These are phyloP conservation scores for Auricularia cornea DNA, from an alignment of 768 basidiomycete species.

Conservation along the genomic window DNA sequence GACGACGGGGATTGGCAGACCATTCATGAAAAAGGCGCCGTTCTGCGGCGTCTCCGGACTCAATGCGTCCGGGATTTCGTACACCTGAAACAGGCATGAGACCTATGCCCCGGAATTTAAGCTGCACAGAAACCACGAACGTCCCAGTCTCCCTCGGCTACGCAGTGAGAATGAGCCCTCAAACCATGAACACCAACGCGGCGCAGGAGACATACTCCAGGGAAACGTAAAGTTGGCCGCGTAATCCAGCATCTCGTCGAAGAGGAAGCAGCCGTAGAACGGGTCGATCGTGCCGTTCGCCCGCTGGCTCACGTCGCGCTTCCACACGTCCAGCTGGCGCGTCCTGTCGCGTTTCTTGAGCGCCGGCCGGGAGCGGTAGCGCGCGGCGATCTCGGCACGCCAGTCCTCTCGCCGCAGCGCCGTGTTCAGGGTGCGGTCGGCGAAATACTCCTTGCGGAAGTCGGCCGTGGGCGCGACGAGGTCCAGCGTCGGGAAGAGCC, in stretches of 20 bases:
- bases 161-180: slow-evolving; percentile 12
- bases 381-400: not conserved
- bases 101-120: no score
- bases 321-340: slow-evolving; percentile 18
- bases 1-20: slow-evolving; percentile 25
- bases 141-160: not conserved
- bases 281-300: slow-evolving; percentile 41
- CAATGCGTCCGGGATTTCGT: slow-evolving; percentile 23
- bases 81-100: slow-evolving; percentile 17
- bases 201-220: slow-evolving; percentile 28
- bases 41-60: slow-evolving; percentile 41
- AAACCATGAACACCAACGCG: not conserved
- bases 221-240: slow-evolving; percentile 65
- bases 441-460: slow-evolving; percentile 3
- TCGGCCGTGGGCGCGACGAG: slow-evolving; percentile 10
- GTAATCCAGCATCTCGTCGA: slow-evolving; percentile 62
- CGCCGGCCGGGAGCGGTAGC: not conserved
- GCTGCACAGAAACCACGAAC: no score
- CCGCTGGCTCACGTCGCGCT: slow-evolving; percentile 39
- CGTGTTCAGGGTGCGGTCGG: not conserved
- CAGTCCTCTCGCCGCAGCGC: slow-evolving; percentile 21
- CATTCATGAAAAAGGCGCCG: slow-evolving; percentile 52
- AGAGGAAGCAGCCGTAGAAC: slow-evolving; percentile 53
- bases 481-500: slow-evolving; percentile 34
- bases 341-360: slow-evolving; percentile 4